Evolutionary conservation across 768 basidiomycete genomes (phyloP), one percentile per base, ranked within the genome.

Genomic region (Coprinopsis sp.): DNA sequence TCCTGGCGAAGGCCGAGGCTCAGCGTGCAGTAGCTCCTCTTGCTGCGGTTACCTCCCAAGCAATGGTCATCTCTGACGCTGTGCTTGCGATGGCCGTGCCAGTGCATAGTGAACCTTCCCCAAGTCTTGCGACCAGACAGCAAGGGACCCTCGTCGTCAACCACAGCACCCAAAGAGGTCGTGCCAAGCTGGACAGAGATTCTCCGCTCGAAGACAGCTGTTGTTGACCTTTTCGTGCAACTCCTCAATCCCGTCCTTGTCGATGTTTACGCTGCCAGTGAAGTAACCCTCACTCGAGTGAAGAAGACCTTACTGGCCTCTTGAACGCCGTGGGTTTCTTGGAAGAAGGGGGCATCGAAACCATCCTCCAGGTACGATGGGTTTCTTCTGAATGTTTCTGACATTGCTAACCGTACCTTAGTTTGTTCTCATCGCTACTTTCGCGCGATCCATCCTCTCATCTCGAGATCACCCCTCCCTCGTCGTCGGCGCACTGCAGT

Each of bases 231-330:
- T 13, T 98, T 93, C 65, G 89, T 94, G 78, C 79, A 81, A 37
- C 71, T 95, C 27, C 81, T 92, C 57, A 84, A 97, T 0, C 96
- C 96, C 1, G 91, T 96, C 46, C 77, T 99, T 46, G 84, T 98
- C 49, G 96, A 98, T 57, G 94, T 99, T n/a, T 98, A 97, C 65
- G 88, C 94, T n/a, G 95, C 96, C 24, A 96, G 91, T 62, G 94
- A 98, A 22, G 82, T 85, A 38, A 80, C 85, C 0, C 82, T 88
- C 2, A 83, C 98, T 10, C 78, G 96, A 49, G 79, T 87, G 33
- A 94, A 95, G 69, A 91, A n/a, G n/a, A 92, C 0, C 70, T 98
- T 51, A 87, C 84, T 0, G 91, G 87, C 1, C 58, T 98, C 40
- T 66, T 96, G 53, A 96, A 97, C 63, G 92, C 95, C 2, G 81